Base-by-base conservation (phyloP, 2,329 filamentous ascomycete genomes). In the Exophiala bonariae region DNA sequence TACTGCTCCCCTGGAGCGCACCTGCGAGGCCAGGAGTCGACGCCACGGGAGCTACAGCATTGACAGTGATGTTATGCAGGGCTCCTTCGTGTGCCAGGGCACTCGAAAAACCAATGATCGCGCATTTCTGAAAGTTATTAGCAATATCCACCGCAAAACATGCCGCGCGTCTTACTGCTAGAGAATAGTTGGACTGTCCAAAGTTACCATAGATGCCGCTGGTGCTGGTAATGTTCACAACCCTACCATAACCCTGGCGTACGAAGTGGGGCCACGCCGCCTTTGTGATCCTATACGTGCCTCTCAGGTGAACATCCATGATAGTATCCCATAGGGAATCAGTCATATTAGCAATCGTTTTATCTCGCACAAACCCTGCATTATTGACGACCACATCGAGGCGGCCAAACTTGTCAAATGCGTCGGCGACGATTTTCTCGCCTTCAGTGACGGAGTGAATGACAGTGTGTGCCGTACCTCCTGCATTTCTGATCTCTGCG, bases 121-220 rank as follows among this genome's bases (percentile, higher is more conserved):
- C 93, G 59, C 81, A 80, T 83, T 92, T 92, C 83, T 87, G 57
- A 6, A 13, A 22, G 17, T n/a, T 3, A 14, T 48, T 46, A 41
- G 54, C 39, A 44, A 36, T n/a, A 9, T 8, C 9, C 10, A 37
- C 18, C 9, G 20, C 9, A 42, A 36, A 37, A 30, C 26, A 17
- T 26, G 6, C 23, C 11, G 6, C 6, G 23, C 11, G 26, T 77
- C 83, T 75, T 78, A 87, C 83, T 47, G 88, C 87, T 49, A 91
- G 88, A 53, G 93, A 81, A 69, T 99, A 97, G 79, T 99, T 97
- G 63, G 92, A 88, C 73, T 99, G 93, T 55, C 93, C 93, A 67
- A 97, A 99, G 80, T 96, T 97, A 60, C 93, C 93, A 67, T 99
- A 99, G 69, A 97, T 95, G 71, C 93, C 93, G 61, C 87, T 93